These are phyloP conservation scores for Ustilago bromivora DNA, from an alignment of 1,284 basidiomycete genomes.

Conservation along the genomic window DNA sequence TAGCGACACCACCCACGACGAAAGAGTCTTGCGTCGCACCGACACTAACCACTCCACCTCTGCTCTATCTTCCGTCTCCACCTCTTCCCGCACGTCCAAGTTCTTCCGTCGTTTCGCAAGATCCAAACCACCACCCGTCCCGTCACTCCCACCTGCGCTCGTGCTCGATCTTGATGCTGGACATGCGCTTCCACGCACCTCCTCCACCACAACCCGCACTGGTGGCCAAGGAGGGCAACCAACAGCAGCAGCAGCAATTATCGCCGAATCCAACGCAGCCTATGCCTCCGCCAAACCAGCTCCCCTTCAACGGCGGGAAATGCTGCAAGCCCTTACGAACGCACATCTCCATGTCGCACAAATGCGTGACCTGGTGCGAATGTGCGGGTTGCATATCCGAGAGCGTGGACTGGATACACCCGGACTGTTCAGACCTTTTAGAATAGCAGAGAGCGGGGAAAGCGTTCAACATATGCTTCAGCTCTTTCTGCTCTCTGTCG, in stretches of 20 bases:
- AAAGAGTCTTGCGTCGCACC: slow-evolving; percentile 20
- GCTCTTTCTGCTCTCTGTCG: slow-evolving; percentile 54
- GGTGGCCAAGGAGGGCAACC: background rate
- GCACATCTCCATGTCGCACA: slow-evolving; percentile 38
- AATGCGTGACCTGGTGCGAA: slow-evolving; percentile 33
- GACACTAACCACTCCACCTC: slow-evolving; percentile 35
- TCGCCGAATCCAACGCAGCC: slow-evolving; percentile 38
- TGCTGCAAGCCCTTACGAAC: slow-evolving; percentile 48
- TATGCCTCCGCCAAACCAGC: slow-evolving; percentile 26
- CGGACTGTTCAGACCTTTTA: slow-evolving; percentile 59
- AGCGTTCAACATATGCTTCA: slow-evolving; percentile 49
- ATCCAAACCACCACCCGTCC: slow-evolving; percentile 31
- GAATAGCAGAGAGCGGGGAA: slow-evolving; percentile 48
- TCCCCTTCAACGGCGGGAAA: slow-evolving; percentile 23
- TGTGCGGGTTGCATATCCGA: slow-evolving; percentile 49
- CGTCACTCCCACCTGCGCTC: slow-evolving; percentile 42
- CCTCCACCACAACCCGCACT: slow-evolving; percentile 3
- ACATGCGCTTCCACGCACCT: slow-evolving; percentile 17
- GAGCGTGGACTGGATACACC: slow-evolving; percentile 56
- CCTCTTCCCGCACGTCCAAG: slow-evolving; percentile 28
- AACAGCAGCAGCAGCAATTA: slow-evolving; percentile 37
- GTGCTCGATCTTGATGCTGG: slow-evolving; percentile 42
- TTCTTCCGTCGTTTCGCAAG: slow-evolving; percentile 37
- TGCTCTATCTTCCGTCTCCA: slow-evolving; percentile 20
- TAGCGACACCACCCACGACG: background rate